Percentiles rank a stretch among this genome's conserved stretches.
Evolutionary conservation across 2,329 filamentous ascomycete genomes (phyloP).

Genomic region (Colletotrichum melonis): DNA sequence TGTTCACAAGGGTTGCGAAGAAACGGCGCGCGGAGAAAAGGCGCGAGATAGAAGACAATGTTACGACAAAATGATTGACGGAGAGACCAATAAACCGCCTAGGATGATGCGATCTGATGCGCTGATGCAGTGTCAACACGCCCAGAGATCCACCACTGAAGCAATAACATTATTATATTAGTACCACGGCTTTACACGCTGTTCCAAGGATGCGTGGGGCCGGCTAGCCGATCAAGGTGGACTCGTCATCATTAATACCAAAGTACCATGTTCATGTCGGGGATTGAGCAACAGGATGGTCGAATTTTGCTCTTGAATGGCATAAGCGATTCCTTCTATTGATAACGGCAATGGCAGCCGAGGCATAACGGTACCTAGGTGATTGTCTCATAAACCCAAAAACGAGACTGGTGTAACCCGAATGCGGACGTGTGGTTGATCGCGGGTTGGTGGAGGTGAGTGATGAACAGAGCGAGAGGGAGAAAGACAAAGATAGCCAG

Average conservation of each 20-base stretch:
- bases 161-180: slow-evolving; percentile 15
- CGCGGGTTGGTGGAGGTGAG: neutral
- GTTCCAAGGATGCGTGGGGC: slow-evolving; percentile 1
- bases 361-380: neutral
- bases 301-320: slow-evolving; percentile 16
- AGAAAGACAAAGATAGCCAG: neutral
- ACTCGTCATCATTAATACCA: slow-evolving; percentile 22
- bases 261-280: slow-evolving; percentile 7
- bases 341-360: neutral
- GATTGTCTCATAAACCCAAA: neutral
- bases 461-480: neutral
- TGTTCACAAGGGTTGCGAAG: neutral
- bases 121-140: slow-evolving; percentile 11
- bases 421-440: slow-evolving; percentile 11
- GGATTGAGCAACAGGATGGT: neutral
- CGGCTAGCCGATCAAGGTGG: slow-evolving; percentile 11
- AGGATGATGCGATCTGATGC: slow-evolving; percentile 24
- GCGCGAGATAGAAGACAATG: no score
- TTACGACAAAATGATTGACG: neutral
- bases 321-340: slow-evolving; percentile 10
- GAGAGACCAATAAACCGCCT: neutral
- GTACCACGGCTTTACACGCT: neutral
- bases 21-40: neutral
- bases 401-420: slow-evolving; percentile 10
- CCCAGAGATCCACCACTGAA: slow-evolving; percentile 18